Evolutionary conservation across 805 yeast species (phyloP).

Genomic region (Zygosaccharomyces kombuchaensis): DNA sequence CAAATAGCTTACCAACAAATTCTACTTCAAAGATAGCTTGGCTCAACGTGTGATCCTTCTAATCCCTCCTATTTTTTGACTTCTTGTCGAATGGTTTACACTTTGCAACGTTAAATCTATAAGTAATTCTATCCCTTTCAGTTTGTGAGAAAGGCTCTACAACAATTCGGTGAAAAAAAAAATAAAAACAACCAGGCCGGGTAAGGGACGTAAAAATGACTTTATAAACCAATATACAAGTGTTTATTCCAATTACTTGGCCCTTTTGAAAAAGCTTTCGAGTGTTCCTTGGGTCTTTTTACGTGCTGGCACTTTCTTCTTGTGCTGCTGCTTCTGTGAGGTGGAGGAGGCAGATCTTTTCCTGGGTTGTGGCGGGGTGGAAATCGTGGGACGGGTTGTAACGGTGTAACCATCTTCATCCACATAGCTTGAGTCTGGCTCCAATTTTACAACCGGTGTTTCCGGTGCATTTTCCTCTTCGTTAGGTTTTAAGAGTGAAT

Average conservation of each 20-base stretch:
- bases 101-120: constrained; percentile 1
- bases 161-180: constrained; percentile 7
- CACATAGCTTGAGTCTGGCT: constrained; percentile 17
- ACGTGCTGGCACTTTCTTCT: constrained; percentile 12
- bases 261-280: constrained; percentile 32
- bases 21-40: not conserved
- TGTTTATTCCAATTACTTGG: not conserved
- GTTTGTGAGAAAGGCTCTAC: constrained; percentile 7
- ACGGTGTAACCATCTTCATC: constrained; percentile 36
- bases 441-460: not conserved
- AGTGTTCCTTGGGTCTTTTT: constrained; percentile 32
- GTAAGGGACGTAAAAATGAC: constrained; percentile 1
- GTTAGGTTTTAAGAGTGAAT: constrained; percentile 23
- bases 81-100: not conserved
- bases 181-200: constrained; percentile 11
- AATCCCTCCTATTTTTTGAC: not conserved
- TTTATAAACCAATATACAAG: not conserved
- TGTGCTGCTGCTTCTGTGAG: constrained; percentile 4
- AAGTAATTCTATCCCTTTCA: constrained; percentile 8
- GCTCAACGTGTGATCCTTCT: not conserved
- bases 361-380: constrained; percentile 12
- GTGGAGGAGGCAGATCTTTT: constrained; percentile 9
- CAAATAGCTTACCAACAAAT: not conserved
- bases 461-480: constrained; percentile 7
- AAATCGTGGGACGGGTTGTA: constrained; percentile 21